A percentile compares a stretch with the other conserved stretches of the same genome.
These are phyloP conservation scores for Suillus clintonianus DNA, from an alignment of 768 basidiomycete genomes.

Conservation along the genomic window DNA sequence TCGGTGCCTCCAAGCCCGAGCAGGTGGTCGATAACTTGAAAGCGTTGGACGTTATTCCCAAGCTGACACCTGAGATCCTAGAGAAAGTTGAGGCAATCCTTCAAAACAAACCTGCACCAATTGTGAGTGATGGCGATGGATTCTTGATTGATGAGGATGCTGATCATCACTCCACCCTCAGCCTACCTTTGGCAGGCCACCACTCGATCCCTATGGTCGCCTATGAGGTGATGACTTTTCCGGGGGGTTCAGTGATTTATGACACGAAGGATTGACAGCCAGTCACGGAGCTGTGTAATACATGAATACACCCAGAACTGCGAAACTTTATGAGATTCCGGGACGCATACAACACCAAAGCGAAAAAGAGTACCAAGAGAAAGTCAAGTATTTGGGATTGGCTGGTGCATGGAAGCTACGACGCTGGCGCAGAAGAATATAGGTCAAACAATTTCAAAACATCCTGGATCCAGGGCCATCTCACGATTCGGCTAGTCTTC, in stretches of 20 bases:
- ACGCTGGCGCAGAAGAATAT: background rate
- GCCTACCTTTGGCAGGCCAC: slow-evolving; percentile 28
- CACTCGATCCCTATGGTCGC: slow-evolving; percentile 30
- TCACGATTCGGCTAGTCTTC: background rate
- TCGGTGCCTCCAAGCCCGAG: slow-evolving; percentile 50
- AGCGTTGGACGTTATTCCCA: slow-evolving; percentile 55
- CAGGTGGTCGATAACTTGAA: slow-evolving; percentile 52
- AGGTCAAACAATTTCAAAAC: background rate
- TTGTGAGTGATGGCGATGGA: slow-evolving; percentile 21
- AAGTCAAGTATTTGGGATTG: background rate
- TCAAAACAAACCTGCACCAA: slow-evolving; percentile 36
- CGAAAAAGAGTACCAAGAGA: background rate
- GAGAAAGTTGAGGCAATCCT: slow-evolving; percentile 55
- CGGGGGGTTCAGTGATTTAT: background rate
- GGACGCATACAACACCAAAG: background rate
- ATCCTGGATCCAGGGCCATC: background rate
- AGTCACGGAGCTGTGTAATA: background rate
- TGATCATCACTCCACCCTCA: slow-evolving; percentile 6
- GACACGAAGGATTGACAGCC: background rate
- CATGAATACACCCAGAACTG: background rate
- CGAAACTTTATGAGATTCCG: background rate
- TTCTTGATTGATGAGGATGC: background rate
- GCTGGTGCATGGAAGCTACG: background rate
- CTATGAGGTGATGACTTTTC: slow-evolving; percentile 4
- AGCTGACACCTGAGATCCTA: slow-evolving; percentile 52